phyloP scores from a whole-genome alignment of 2,329 filamentous ascomycete species.

The Nothomitra cinnamomea region DNA sequence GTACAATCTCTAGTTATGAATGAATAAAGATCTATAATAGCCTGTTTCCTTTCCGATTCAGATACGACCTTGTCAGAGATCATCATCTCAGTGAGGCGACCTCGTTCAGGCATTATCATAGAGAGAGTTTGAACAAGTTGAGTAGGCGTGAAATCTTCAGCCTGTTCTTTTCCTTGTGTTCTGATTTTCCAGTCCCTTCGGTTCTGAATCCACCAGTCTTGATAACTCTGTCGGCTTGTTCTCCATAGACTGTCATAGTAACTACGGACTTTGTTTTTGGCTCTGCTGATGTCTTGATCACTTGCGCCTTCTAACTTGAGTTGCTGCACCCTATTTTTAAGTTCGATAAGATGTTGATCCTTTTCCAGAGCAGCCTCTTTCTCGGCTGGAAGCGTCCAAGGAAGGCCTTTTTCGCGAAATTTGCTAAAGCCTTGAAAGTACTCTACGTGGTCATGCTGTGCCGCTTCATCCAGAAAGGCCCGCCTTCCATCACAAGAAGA shows the following conservation, averaged over 20 bases:
- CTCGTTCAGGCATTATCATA: constrained; percentile 1
- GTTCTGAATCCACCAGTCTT: constrained; percentile 4
- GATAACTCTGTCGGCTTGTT: constrained; percentile 4
- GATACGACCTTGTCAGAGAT: neutral
- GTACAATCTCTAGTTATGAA: neutral
- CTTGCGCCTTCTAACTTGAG: too few species aligned
- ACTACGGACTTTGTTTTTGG: constrained; percentile 1
- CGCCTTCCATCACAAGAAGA: neutral
- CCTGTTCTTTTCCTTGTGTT: constrained; percentile 2
- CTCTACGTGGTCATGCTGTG: too few species aligned
- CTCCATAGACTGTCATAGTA: neutral
- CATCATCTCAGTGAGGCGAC: neutral
- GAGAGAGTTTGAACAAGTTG: constrained; percentile 5
- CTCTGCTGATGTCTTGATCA: neutral
- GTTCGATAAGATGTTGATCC: too few species aligned
- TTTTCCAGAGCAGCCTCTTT: too few species aligned
- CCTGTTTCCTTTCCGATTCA: neutral
- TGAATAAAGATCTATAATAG: too few species aligned
- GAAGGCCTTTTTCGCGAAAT: too few species aligned
- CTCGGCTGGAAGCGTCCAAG: too few species aligned
- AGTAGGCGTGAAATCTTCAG: constrained; percentile 1
- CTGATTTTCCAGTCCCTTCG: constrained; percentile 7
- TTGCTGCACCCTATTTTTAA: too few species aligned
- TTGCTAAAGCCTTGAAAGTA: too few species aligned
- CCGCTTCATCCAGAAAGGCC: too few species aligned